These are phyloP conservation scores for Naganishia liquefaciens DNA, from an alignment of 1,284 basidiomycete species.

Conservation along the genomic window DNA sequence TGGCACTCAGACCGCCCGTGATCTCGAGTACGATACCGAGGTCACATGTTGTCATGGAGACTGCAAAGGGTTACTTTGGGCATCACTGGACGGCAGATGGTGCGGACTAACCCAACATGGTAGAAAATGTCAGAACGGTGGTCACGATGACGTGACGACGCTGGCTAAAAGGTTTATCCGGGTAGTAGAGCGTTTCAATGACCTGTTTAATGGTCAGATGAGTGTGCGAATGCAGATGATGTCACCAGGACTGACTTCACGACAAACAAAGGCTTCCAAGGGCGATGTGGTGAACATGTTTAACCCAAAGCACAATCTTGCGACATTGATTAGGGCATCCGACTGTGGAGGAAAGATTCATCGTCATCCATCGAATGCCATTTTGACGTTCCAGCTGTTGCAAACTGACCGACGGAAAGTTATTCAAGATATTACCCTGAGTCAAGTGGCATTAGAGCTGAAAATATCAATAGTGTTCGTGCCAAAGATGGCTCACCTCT, in stretches of 20 bases:
- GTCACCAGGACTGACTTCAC: constrained; percentile 66
- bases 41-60: constrained; percentile 91
- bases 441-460: neutral
- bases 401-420: constrained; percentile 68
- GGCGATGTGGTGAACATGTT: constrained; percentile 98
- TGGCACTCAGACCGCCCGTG: constrained; percentile 91
- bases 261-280: constrained; percentile 88
- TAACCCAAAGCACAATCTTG: constrained; percentile 89
- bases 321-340: constrained; percentile 86
- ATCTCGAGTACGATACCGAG: constrained; percentile 97
- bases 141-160: constrained; percentile 91
- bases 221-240: neutral
- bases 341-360: constrained; percentile 54
- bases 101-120: constrained; percentile 70
- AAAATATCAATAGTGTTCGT: constrained; percentile 1
- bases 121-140: constrained; percentile 74
- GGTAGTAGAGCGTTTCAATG: constrained; percentile 89
- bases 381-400: neutral
- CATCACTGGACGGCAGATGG: constrained; percentile 15
- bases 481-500: constrained; percentile 53
- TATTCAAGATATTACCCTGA: constrained; percentile 86
- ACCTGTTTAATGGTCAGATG: constrained; percentile 56
- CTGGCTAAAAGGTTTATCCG: constrained; percentile 73
- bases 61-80: constrained; percentile 52
- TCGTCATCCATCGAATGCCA: neutral